These are phyloP conservation scores for Cardamine resedifolia DNA, from an alignment of 345 rosid species.

Conservation along the genomic window DNA sequence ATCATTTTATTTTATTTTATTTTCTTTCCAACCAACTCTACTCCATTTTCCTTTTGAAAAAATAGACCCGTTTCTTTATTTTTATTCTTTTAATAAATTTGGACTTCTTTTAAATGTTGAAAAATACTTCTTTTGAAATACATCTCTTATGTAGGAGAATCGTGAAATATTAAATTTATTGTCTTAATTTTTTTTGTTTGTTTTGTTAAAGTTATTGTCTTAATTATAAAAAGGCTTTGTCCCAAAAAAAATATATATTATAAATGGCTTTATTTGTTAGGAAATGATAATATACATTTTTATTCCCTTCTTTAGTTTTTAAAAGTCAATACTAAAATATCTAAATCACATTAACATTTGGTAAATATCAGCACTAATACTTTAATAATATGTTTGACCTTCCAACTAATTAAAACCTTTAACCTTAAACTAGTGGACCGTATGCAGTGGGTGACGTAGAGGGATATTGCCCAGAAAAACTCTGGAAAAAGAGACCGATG, in stretches of 20 bases:
- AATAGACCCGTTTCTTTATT: neutral
- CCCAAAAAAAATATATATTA: neutral
- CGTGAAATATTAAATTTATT: neutral
- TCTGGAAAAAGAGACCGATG: neutral
- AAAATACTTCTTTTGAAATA: neutral
- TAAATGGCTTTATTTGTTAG: neutral
- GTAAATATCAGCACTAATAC: neutral
- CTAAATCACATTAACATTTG: neutral
- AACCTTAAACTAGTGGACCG: neutral
- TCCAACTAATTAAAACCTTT: too few species aligned
- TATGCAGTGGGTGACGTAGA: neutral
- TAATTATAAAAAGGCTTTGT: neutral
- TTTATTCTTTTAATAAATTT: neutral
- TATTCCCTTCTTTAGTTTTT: neutral
- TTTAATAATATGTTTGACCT: neutral
- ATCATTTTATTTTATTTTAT: neutral
- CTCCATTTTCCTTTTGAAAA: neutral
- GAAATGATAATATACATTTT: neutral
- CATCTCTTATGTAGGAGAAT: neutral
- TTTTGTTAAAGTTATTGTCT: too few species aligned
- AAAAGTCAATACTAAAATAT: neutral
- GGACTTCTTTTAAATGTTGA: neutral
- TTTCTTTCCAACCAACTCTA: constrained; percentile 1
- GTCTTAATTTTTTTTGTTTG: too few species aligned
- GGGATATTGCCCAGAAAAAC: constrained; percentile 19